Conservation (phyloP, 805 yeast species). For the Scheffersomyces coipomensis region DNA sequence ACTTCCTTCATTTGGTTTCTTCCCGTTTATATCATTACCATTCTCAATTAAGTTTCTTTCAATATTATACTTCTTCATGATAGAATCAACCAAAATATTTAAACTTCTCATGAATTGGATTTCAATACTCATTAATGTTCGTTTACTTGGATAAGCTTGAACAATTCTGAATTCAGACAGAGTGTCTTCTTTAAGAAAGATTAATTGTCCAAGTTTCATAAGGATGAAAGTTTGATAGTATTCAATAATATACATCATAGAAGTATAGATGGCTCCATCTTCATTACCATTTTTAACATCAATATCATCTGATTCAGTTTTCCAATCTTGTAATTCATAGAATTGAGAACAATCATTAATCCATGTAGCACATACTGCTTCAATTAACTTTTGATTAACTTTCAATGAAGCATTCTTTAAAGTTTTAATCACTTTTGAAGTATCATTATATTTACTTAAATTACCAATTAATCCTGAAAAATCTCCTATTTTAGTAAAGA, state of each 20-base stretch:
- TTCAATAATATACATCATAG: conserved; percentile 32
- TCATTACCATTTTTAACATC: conserved; percentile 6
- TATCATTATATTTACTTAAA: conserved; percentile 26
- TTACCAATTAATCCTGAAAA: conserved; percentile 33
- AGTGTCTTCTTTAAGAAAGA: conserved; percentile 17
- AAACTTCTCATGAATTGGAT: conserved; percentile 45
- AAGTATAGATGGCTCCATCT: conserved; percentile 28
- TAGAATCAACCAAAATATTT: conserved; percentile 38
- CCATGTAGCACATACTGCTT: conserved; percentile 44
- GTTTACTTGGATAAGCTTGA: conserved; percentile 36
- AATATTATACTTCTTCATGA: conserved; percentile 36
- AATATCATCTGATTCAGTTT: conserved; percentile 16
- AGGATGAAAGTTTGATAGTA: conserved; percentile 35
- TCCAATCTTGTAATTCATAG: conserved; percentile 44
- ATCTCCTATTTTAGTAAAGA: conserved; percentile 31
- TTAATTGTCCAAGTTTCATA: conserved; percentile 24
- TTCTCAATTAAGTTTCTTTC: conserved; percentile 15
- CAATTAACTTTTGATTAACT: conserved; percentile 38
- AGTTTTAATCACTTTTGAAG: conserved; percentile 34
- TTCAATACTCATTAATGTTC: conserved; percentile 40
- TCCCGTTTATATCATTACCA: neutral
- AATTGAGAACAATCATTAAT: conserved; percentile 45
- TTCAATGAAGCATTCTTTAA: conserved; percentile 29
- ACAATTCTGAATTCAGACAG: conserved; percentile 27
- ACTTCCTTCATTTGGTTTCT: conserved; percentile 6